Base-by-base conservation (phyloP, 1,284 basidiomycete genomes). In the Trichosporon sp. region DNA sequence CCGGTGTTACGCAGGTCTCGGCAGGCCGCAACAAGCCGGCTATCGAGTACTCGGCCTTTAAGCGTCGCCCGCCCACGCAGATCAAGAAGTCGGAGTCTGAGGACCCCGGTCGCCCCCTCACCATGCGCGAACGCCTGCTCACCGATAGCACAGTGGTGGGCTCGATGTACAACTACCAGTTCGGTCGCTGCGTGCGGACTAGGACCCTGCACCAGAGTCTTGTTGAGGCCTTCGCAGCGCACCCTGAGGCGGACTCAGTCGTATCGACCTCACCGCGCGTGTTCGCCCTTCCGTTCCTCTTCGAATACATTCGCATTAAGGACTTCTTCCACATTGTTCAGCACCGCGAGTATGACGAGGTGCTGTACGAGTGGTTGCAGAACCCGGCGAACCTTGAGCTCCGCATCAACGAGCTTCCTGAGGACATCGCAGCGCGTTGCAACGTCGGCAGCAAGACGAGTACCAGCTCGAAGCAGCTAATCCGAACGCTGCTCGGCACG, bases 261-360 rank as follows among this genome's bases (percentile, higher is more conserved):
- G 65, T 78, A 0, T 77, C 76, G 1, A 51, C 32, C 0, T 73
- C 73, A 4, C 78, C 79, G 4, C 72, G 77, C 6, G 72, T 82
- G n/a, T 78, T 83, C 54, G 76, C 78, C 6, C 59, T 79, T 3
- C 76, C 79, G 0, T 67, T 80, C 8, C 65, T 83, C 8, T 78
- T 77, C 71, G 78, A 81, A 64, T 79, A 81, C n/a, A 71, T 83
- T 10, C 69, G 73, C 2, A 73, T 77, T 2, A 70, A 71, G 16
- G 77, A 76, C 46, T 83, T 75, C 73, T 77, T 78, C 66, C 19
- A 70, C 7, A 76, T 72, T 43, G 73, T 80, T 3, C 71, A 73
- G 31, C 68, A 76, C 1, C 65, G 68, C 10, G 66, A 70, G 19
- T 79, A 77, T 70, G 74, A 78, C 40, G 77, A 80, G 37, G 77